Conservation (phyloP, 805 yeast genomes). For the Candida orba region DNA sequence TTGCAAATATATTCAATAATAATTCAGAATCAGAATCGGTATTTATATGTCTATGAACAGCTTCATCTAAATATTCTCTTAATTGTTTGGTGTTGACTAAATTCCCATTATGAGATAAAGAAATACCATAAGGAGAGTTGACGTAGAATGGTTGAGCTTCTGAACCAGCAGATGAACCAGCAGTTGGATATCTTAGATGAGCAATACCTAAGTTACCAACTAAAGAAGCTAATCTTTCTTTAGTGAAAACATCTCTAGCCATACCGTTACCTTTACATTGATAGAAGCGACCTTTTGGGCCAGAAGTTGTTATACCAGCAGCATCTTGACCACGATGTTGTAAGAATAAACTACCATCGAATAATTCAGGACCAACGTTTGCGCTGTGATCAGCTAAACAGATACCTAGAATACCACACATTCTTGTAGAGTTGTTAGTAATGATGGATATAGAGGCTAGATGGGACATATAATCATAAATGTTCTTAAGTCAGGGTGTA, state of each 20-base stretch:
- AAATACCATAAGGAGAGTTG: constrained; percentile 92
- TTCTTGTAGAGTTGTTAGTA: constrained; percentile 23
- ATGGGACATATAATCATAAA: neutral
- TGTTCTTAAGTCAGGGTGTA: constrained; percentile 11
- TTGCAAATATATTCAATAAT: constrained; percentile 81
- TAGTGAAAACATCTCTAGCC: constrained; percentile 96
- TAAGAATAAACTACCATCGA: constrained; percentile 86
- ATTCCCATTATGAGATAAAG: constrained; percentile 90
- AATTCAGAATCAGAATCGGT: constrained; percentile 96
- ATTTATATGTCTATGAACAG: constrained; percentile 93
- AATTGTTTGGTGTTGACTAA: constrained; percentile 80
- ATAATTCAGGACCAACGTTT: constrained; percentile 80
- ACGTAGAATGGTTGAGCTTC: constrained; percentile 99
- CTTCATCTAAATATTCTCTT: constrained; percentile 78
- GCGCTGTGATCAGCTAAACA: constrained; percentile 68
- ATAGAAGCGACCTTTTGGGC: constrained; percentile 84
- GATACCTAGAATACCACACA: constrained; percentile 96
- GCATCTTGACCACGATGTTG: constrained; percentile 99
- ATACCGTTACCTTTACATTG: constrained; percentile 99
- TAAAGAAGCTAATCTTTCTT: constrained; percentile 64
- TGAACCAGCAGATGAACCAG: constrained; percentile 90
- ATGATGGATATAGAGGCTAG: too few relatives aligned
- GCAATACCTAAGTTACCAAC: constrained; percentile 95
- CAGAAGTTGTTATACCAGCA: constrained; percentile 97
- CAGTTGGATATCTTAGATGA: constrained; percentile 94